Percentiles rank a stretch among this genome's conserved stretches.
Conservation (phyloP, 163 green algal genomes). For the Scenedesmus sp. region DNA sequence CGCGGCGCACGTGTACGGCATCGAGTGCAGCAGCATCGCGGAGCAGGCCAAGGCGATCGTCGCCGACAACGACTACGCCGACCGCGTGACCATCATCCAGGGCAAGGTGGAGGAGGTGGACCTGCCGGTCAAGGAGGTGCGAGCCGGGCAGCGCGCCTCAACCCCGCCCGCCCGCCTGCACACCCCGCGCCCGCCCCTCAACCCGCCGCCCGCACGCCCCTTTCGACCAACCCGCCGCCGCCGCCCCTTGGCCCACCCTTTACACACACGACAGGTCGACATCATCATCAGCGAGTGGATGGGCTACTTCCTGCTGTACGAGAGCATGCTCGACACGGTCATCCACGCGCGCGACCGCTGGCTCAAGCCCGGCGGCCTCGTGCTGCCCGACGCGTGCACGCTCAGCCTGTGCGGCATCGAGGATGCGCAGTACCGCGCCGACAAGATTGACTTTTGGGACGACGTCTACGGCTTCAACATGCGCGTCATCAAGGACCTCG, state of each 20-base stretch:
- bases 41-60: constrained; percentile 90
- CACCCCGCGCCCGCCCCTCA: too few species aligned
- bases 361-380: constrained; percentile 82
- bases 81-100: constrained; percentile 83
- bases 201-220: not conserved
- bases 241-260: not conserved
- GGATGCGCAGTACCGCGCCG: constrained; percentile 88
- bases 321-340: constrained; percentile 97
- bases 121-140: constrained; percentile 73
- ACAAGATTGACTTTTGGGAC: constrained; percentile 97
- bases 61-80: constrained; percentile 80
- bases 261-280: constrained; percentile 71
- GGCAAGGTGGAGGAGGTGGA: constrained; percentile 85
- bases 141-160: not conserved
- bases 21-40: constrained; percentile 93
- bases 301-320: constrained; percentile 97
- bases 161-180: not conserved
- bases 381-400: constrained; percentile 81
- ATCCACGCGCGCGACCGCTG: constrained; percentile 94
- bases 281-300: constrained; percentile 98
- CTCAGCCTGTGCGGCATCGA: constrained; percentile 82
- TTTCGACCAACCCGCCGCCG: not conserved
- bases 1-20: constrained; percentile 91
- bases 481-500: constrained; percentile 82
- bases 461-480: constrained; percentile 98